These are phyloP conservation scores for Alternaria consortialis DNA, from an alignment of 2,329 filamentous ascomycete genomes.

Conservation along the genomic window DNA sequence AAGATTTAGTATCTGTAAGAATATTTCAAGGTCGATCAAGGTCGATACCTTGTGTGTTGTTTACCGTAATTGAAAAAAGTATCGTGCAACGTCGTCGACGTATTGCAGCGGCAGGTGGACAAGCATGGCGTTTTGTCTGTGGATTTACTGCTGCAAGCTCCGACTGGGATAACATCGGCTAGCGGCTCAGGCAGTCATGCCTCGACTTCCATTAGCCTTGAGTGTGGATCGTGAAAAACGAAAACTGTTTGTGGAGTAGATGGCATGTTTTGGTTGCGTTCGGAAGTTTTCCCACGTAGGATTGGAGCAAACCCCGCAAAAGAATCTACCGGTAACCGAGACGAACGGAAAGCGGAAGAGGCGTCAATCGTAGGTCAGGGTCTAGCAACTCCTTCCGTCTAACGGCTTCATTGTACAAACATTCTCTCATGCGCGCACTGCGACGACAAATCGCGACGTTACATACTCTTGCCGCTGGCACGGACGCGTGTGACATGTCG, in stretches of 20 bases:
- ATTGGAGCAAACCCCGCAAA: background rate
- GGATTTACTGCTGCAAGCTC: background rate
- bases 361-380: background rate
- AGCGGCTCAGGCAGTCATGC: background rate
- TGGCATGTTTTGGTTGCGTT: background rate
- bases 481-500: background rate
- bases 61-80: background rate
- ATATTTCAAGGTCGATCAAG: background rate
- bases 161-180: background rate
- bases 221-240: background rate
- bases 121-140: background rate
- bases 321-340: background rate
- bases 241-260: background rate
- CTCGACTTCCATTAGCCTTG: background rate
- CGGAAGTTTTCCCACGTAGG: background rate
- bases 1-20: background rate
- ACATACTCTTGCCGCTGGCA: background rate
- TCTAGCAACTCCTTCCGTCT: background rate
- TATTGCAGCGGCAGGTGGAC: background rate
- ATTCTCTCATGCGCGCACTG: background rate
- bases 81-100: background rate
- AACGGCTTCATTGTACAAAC: background rate
- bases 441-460: background rate
- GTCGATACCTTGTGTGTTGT: background rate
- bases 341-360: slow-evolving; percentile 8